phyloP scores from a whole-genome alignment of 306 rosid genomes.

The Carpinus viminea region DNA sequence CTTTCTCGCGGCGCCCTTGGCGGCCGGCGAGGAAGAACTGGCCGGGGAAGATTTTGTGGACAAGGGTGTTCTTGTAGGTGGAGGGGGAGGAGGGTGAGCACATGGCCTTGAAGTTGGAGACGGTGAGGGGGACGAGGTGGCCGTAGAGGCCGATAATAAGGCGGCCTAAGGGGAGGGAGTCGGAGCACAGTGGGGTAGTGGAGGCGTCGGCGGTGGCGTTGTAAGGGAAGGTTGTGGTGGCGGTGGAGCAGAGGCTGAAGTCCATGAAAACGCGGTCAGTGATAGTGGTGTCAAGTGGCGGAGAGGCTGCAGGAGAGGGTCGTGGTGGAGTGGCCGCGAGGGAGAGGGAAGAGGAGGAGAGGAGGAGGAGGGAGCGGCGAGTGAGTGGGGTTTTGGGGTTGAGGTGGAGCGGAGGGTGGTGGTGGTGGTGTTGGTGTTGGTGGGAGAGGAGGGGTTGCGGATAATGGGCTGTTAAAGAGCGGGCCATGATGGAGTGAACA shows the following conservation, averaged over 20 bases:
- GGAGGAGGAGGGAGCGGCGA: constrained; percentile 59
- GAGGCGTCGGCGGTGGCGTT: constrained; percentile 43
- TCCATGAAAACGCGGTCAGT: constrained; percentile 93
- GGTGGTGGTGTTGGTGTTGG: constrained; percentile 18
- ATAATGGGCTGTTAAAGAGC: constrained; percentile 29
- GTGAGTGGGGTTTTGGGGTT: constrained; percentile 27
- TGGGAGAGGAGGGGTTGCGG: constrained; percentile 23
- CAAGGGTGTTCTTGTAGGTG: constrained; percentile 67
- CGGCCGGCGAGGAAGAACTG: constrained; percentile 79
- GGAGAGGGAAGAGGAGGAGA: constrained; percentile 45
- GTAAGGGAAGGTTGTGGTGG: constrained; percentile 65
- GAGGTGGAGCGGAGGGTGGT: constrained; percentile 6
- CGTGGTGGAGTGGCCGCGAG: constrained; percentile 13
- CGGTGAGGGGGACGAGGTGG: constrained; percentile 69
- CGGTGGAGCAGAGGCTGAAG: constrained; percentile 82
- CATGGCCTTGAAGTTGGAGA: constrained; percentile 79
- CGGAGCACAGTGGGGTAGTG: constrained; percentile 61
- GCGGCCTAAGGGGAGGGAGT: constrained; percentile 71
- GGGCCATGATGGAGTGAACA: constrained; percentile 49
- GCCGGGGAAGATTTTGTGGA: constrained; percentile 78
- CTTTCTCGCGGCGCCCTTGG: constrained; percentile 81
- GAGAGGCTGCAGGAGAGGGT: constrained; percentile 3
- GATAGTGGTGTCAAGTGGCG: constrained; percentile 59
- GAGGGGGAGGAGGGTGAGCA: constrained; percentile 48
- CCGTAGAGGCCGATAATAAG: constrained; percentile 86